A percentile compares a stretch with the other conserved stretches of the same genome.
phyloP scores from a whole-genome alignment of 2,329 filamentous ascomycete species.

The Raffaelea albimanens region DNA sequence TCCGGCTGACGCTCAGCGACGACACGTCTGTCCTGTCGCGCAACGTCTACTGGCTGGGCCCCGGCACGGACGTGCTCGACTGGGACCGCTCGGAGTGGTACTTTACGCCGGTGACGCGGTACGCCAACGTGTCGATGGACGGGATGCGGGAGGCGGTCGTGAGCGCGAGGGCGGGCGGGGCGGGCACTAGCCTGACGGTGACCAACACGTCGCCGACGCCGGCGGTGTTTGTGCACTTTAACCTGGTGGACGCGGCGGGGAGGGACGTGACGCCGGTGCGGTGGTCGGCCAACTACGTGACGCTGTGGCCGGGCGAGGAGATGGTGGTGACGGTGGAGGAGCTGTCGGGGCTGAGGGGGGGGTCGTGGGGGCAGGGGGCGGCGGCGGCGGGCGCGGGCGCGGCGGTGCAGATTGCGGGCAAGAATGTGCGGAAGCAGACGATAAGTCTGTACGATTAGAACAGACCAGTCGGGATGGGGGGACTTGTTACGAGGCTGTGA shows the following conservation, averaged over 20 bases:
- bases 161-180: conserved; percentile 8
- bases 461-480: too few relatives aligned
- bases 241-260: conserved; percentile 32
- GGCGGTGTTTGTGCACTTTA: conserved; percentile 48
- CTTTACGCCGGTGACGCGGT: conserved; percentile 44
- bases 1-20: conserved; percentile 35
- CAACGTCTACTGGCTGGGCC: conserved; percentile 52
- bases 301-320: conserved; percentile 47
- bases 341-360: too few relatives aligned
- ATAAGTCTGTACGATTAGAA: too few relatives aligned
- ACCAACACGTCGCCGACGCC: conserved; percentile 39
- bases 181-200: conserved; percentile 30
- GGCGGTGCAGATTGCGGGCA: too few relatives aligned
- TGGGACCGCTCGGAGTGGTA: conserved; percentile 52
- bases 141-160: conserved; percentile 28
- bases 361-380: too few relatives aligned
- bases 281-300: conserved; percentile 57
- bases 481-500: too few relatives aligned
- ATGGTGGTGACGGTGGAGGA: conserved; percentile 25
- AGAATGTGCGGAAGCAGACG: too few relatives aligned
- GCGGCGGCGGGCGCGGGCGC: too few relatives aligned
- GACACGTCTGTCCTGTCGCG: conserved; percentile 31
- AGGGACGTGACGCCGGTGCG: conserved; percentile 39
- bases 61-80: conserved; percentile 35
- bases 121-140: conserved; percentile 36